Evolutionary conservation across 1,284 basidiomycete genomes (phyloP), one percentile per base, ranked within the genome.

Genomic region (Anthracocystis panici-leucophaei): DNA sequence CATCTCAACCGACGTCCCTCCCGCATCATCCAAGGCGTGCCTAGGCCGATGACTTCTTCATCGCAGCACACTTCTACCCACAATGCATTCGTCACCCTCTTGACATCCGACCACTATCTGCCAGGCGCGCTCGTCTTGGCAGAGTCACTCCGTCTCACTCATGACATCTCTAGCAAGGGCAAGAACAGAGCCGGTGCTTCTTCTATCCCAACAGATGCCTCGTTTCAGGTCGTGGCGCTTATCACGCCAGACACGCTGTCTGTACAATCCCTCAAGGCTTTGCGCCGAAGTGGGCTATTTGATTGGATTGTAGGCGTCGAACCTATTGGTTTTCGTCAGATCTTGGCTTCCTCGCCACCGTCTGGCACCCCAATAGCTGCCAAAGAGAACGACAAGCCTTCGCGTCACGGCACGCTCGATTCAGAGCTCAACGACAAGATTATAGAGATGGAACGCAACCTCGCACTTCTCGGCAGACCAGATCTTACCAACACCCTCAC

Each of bases 211-310:
- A 20, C 58, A 0, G 41, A 50, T 10, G 27, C 54, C 12, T 31
- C 45, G 16, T 80, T 77, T 31, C 66, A 95, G 80, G 92, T 92
- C n/a, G 91, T 95, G 71, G 97, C 94, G 86, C 88, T 99, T 50
- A 93, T 96, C 73, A 96, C 95, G 6, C 95, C 96, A 55, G 93
- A 95, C 83, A 92, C 93, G 0, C 91, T 98, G 78, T 91, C 93
- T 83, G 92, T 95, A n/a, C 88, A 90, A 52, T 90, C 93, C 49
- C 91, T 96, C 76, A 93, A 91, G 82, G 89, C 90, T 44, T 89
- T 98, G 59, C 63, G 73, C 31, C 59, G 72, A 3, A 89, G 94
- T 74, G 89, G 89, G 78, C 91, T 91, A 3, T 99, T 92, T 83
- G 90, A 97, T 83, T 82, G 92, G 44, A 94, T 98, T 49, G 88